Evolutionary conservation across 148 eudicot species (phyloP).

Genomic region (Beta vulgaris): DNA sequence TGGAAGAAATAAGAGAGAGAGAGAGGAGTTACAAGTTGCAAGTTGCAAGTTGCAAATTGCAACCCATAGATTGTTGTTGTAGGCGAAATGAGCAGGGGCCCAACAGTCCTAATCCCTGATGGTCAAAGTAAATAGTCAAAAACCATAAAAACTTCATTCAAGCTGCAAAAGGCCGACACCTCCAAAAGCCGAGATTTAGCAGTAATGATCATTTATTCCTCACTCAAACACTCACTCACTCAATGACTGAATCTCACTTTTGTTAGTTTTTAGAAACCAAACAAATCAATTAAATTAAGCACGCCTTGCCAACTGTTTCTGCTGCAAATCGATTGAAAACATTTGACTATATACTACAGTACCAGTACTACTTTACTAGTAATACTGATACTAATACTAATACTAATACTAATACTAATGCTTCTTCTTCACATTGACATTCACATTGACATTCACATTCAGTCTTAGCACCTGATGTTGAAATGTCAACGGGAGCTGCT

Average conservation of each 20-base stretch:
- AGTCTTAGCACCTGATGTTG: too few species aligned
- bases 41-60: too few species aligned
- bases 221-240: background rate
- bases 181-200: constrained; percentile 10
- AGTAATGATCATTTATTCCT: background rate
- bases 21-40: too few species aligned
- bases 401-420: too few species aligned
- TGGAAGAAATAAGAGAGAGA: too few species aligned
- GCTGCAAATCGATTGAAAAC: too few species aligned
- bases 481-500: too few species aligned
- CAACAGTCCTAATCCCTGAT: background rate
- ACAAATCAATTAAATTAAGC: background rate
- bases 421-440: background rate
- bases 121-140: constrained; percentile 13
- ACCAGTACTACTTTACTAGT: too few species aligned
- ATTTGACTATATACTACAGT: too few species aligned
- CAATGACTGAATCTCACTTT: too few species aligned
- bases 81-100: background rate
- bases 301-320: background rate
- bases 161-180: constrained; percentile 13
- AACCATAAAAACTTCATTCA: constrained; percentile 6
- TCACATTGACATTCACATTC: background rate
- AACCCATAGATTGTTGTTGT: too few species aligned
- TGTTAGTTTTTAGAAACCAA: background rate
- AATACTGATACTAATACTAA: too few species aligned